These are phyloP conservation scores for Aureococcus anophagefferens DNA, from an alignment of 108 stramenopile species.

Conservation along the genomic window DNA sequence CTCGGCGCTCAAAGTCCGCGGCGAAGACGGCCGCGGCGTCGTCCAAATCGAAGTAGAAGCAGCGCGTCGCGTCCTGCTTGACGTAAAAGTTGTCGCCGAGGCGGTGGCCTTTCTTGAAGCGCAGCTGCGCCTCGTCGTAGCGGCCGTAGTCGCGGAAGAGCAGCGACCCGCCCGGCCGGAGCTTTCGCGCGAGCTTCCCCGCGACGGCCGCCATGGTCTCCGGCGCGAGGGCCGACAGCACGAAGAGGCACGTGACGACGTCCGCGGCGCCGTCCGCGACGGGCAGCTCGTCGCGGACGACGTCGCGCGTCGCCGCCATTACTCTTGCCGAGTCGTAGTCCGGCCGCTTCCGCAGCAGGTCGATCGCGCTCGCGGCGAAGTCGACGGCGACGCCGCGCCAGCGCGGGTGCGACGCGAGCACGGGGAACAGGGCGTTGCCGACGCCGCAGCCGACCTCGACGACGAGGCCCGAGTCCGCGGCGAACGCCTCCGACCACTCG, in stretches of 20 bases:
- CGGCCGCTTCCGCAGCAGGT: not conserved
- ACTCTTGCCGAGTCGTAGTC: not conserved
- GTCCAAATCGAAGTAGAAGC: constrained; percentile 14
- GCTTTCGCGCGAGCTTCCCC: constrained; percentile 35
- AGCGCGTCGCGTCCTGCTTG: constrained; percentile 25
- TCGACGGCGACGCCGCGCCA: constrained; percentile 14
- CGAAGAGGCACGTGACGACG: constrained; percentile 61
- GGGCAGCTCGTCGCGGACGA: not conserved
- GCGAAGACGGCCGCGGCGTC: not conserved
- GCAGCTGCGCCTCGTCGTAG: constrained; percentile 69
- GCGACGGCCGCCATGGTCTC: constrained; percentile 39
- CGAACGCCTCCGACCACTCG: constrained; percentile 63
- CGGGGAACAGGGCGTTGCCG: constrained; percentile 67
- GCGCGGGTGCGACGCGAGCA: constrained; percentile 7
- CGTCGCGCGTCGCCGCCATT: not conserved
- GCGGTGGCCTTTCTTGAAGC: constrained; percentile 6
- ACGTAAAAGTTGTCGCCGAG: constrained; percentile 16
- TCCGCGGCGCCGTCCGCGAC: constrained; percentile 23
- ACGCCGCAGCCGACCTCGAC: constrained; percentile 82
- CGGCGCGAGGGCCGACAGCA: constrained; percentile 65
- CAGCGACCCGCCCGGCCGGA: constrained; percentile 56
- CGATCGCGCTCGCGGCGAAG: constrained; percentile 8
- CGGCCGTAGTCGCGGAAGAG: constrained; percentile 77
- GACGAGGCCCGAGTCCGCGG: constrained; percentile 16
- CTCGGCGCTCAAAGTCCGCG: not conserved